These are phyloP conservation scores for Pisolithus tinctorius DNA, from an alignment of 768 basidiomycete genomes.

Conservation along the genomic window DNA sequence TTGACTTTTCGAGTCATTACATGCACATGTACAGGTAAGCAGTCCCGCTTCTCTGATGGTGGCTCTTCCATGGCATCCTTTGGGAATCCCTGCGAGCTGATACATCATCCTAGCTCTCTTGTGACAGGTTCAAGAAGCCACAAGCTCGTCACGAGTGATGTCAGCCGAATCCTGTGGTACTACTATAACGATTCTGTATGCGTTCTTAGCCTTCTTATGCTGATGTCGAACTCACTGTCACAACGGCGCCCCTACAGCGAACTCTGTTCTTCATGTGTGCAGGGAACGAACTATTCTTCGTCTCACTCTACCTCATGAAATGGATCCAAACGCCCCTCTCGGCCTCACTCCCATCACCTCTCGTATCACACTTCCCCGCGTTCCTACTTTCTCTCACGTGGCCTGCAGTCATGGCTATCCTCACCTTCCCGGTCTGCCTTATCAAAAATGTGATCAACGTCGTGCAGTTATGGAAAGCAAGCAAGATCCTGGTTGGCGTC, in stretches of 20 bases:
- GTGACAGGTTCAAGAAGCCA: slow-evolving; percentile 90
- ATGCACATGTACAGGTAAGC: slow-evolving; percentile 99
- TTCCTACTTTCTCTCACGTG: slow-evolving; percentile 48
- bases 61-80: not conserved
- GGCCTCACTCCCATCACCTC: slow-evolving; percentile 9
- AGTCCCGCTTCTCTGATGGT: not conserved
- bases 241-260: slow-evolving; percentile 38
- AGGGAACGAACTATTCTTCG: slow-evolving; percentile 93
- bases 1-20: slow-evolving; percentile 98
- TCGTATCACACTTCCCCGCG: slow-evolving; percentile 11
- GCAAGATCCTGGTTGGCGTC: slow-evolving; percentile 89
- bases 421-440: slow-evolving; percentile 62
- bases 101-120: slow-evolving; percentile 59
- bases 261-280: slow-evolving; percentile 91
- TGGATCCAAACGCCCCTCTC: slow-evolving; percentile 71
- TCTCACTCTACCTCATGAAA: slow-evolving; percentile 89
- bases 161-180: slow-evolving; percentile 83
- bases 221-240: not conserved
- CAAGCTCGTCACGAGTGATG: slow-evolving; percentile 87
- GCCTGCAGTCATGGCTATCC: slow-evolving; percentile 62
- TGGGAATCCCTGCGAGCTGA: slow-evolving; percentile 3
- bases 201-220: slow-evolving; percentile 24
- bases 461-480: slow-evolving; percentile 98
- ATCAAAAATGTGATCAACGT: slow-evolving; percentile 90
- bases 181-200: slow-evolving; percentile 89